Base-by-base conservation (phyloP, 305 asterid species). In the Fraxinus baroniana region DNA sequence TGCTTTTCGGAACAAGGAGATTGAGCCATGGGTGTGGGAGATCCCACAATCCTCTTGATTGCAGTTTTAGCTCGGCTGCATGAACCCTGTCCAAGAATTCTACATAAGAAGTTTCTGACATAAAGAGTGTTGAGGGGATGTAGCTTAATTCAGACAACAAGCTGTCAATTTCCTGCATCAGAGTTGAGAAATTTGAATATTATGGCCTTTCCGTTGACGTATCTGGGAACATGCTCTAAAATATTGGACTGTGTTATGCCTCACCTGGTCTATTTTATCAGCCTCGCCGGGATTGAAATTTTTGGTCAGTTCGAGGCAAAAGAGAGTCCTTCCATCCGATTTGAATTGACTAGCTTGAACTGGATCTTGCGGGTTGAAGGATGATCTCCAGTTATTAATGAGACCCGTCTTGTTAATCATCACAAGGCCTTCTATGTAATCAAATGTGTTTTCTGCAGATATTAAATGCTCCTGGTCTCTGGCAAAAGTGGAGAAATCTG, bases 1-100 rank as follows among this genome's bases (percentile, higher is more conserved):
- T 93, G 88, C 93, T 93, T 85, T 83, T 86, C 3, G 98, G 98
- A 37, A 95, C 90, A 26, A 93, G 92, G 49, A 95, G 95, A 64
- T 93, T 92, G 22, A 93, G 93, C 98, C 98, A 95, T 80, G 98
- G 98, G 84, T 95, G 98, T 75, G 97, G 94, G 30, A 94, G 83
- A 79, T 91, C 97, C 98, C 98, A 95, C 7, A 95, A 84, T 35
- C 98, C 98, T 80, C 86, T 92, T 2, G 90, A 78, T 66, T 90
- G 73, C 13, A 95, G 91, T 77, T 86, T 89, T 20, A 83, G 71
- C 84, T 95, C 98, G 9, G 97, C 92, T 78, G 92, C 71, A 82
- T 91, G 98, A 70, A 95, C 98, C 79, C 98, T 89, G 88, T 95
- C 98, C 91, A 95, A 80, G 91, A 95, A 95, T 74, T 90, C 93